Evolutionary conservation across 2,329 filamentous ascomycete genomes (phyloP).

Genomic region (Penicillium brevicompactum): DNA sequence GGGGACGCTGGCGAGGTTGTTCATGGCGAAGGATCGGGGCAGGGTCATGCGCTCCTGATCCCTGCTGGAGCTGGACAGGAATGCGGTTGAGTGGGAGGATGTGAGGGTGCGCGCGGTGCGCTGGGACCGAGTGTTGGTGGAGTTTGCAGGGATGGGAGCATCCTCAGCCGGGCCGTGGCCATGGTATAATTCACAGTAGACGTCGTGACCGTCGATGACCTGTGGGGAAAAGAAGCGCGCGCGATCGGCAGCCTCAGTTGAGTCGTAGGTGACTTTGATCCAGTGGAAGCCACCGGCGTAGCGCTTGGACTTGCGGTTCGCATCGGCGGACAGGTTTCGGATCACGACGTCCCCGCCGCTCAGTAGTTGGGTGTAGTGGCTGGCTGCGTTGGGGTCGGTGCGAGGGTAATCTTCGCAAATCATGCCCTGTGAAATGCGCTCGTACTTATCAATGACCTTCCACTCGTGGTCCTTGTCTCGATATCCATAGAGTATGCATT

Average conservation of each 20-base stretch:
- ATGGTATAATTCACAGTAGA: constrained; percentile 71
- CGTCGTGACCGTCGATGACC: constrained; percentile 68
- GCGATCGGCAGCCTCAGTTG: constrained; percentile 68
- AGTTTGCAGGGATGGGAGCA: constrained; percentile 60
- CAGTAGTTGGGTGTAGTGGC: constrained; percentile 71
- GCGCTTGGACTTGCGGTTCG: constrained; percentile 76
- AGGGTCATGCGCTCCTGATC: constrained; percentile 39
- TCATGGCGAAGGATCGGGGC: constrained; percentile 44
- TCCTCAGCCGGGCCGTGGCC: constrained; percentile 67
- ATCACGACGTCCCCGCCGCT: constrained; percentile 72
- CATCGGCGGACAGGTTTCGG: constrained; percentile 68
- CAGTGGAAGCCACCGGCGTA: constrained; percentile 86
- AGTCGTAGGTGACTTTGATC: constrained; percentile 86
- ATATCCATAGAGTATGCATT: constrained; percentile 86
- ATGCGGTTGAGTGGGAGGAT: constrained; percentile 38
- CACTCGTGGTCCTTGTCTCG: constrained; percentile 68
- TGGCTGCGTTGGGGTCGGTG: constrained; percentile 71
- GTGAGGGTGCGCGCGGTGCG: constrained; percentile 38
- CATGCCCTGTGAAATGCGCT: constrained; percentile 74
- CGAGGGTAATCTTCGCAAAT: constrained; percentile 94
- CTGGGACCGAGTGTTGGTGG: constrained; percentile 27
- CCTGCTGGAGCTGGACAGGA: constrained; percentile 31
- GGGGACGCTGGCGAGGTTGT: constrained; percentile 34
- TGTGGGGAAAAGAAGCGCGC: constrained; percentile 72
- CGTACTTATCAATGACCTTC: constrained; percentile 86